phyloP scores from a whole-genome alignment of 2,329 filamentous ascomycete genomes.

The Huntiella abstrusa region DNA sequence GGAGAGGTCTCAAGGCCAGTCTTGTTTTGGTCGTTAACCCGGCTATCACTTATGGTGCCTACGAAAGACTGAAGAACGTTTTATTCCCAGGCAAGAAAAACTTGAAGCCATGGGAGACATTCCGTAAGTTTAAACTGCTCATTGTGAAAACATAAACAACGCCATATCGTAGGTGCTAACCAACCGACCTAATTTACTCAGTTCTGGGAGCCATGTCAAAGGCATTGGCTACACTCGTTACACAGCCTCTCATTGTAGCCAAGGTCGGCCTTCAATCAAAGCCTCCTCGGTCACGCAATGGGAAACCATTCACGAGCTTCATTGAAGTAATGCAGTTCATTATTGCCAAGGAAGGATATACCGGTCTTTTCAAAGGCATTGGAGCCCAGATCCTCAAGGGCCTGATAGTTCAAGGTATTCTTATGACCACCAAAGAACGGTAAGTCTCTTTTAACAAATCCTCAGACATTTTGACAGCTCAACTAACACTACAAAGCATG shows the following conservation, averaged over 20 bases:
- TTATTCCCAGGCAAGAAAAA: slow-evolving; percentile 61
- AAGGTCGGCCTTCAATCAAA: slow-evolving; percentile 93
- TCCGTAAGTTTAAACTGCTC: slow-evolving; percentile 42
- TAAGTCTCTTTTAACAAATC: slow-evolving; percentile 22
- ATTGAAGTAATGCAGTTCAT: slow-evolving; percentile 92
- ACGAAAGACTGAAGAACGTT: slow-evolving; percentile 64
- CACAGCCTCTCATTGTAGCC: slow-evolving; percentile 89
- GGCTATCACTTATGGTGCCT: slow-evolving; percentile 92
- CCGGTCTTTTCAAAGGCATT: slow-evolving; percentile 92
- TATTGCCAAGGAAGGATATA: slow-evolving; percentile 62
- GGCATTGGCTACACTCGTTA: slow-evolving; percentile 72
- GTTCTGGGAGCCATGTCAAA: slow-evolving; percentile 90
- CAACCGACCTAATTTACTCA: slow-evolving; percentile 18
- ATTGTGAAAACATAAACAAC: background rate
- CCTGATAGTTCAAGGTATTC: slow-evolving; percentile 75
- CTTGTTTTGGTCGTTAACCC: slow-evolving; percentile 91
- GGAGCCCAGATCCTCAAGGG: slow-evolving; percentile 87
- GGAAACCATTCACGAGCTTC: slow-evolving; percentile 86
- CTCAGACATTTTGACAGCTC: background rate
- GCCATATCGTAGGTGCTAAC: too few relatives aligned
- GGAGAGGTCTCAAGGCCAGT: slow-evolving; percentile 90
- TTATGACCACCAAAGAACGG: slow-evolving; percentile 99
- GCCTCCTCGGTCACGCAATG: slow-evolving; percentile 64
- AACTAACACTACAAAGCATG: slow-evolving; percentile 34
- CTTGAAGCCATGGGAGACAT: slow-evolving; percentile 72